A percentile compares a stretch with the other conserved stretches of the same genome.
phyloP scores from a whole-genome alignment of 305 asterid genomes.

The Fraxinus xanthoxyloides region DNA sequence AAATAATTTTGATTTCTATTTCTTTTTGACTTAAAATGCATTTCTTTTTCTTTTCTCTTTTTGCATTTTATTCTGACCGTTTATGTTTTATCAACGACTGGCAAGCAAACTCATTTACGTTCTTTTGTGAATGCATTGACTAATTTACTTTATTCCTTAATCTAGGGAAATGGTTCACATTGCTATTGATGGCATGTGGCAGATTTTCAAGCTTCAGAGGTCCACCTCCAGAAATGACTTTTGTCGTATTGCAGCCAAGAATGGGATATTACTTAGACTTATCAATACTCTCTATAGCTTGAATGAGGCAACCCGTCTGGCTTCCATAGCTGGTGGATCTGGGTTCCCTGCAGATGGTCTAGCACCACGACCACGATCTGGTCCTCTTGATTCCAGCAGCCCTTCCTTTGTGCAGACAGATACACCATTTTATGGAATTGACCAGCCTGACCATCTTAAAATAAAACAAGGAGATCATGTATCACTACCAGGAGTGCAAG shows the following conservation, averaged over 20 bases:
- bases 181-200: slow-evolving; percentile 99
- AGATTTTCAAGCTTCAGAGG: slow-evolving; percentile 96
- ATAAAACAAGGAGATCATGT: slow-evolving; percentile 68
- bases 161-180: slow-evolving; percentile 99
- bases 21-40: background rate
- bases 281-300: slow-evolving; percentile 89
- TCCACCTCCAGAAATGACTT: slow-evolving; percentile 93
- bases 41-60: background rate
- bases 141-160: slow-evolving; percentile 26
- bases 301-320: slow-evolving; percentile 91
- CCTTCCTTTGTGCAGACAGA: slow-evolving; percentile 63
- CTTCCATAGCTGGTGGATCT: slow-evolving; percentile 71
- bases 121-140: slow-evolving; percentile 10
- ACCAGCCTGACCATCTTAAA: slow-evolving; percentile 63
- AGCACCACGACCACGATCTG: slow-evolving; percentile 69
- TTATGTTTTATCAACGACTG: background rate
- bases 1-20: background rate
- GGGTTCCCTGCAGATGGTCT: slow-evolving; percentile 70
- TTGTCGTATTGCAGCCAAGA: slow-evolving; percentile 92
- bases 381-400: slow-evolving; percentile 61
- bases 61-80: background rate
- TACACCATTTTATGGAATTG: slow-evolving; percentile 53
- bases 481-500: slow-evolving; percentile 53
- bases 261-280: slow-evolving; percentile 88
- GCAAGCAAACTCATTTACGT: slow-evolving; percentile 2